These are phyloP conservation scores for Solanum hybrid DNA, from an alignment of 305 asterid species.

Conservation along the genomic window DNA sequence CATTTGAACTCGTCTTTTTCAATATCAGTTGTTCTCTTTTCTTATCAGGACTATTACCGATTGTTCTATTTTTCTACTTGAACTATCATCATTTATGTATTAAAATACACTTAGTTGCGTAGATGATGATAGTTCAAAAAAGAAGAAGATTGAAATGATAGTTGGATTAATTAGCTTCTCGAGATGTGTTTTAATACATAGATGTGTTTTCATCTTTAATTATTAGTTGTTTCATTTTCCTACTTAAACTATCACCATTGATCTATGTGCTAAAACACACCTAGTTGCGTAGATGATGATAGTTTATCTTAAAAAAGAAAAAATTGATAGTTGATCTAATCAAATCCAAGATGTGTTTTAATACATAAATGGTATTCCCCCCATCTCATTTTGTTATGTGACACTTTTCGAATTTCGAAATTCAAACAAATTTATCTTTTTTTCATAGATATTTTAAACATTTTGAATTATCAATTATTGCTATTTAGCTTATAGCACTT, in stretches of 20 bases:
- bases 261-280: background rate
- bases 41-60: accelerated
- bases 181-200: background rate
- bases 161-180: background rate
- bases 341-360: background rate
- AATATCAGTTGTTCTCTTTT: background rate
- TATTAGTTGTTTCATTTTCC: background rate
- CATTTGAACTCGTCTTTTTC: background rate
- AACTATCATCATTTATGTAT: background rate
- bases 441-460: too few species aligned
- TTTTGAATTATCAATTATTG: background rate
- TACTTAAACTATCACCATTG: background rate
- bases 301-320: background rate
- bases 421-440: background rate
- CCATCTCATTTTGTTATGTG: background rate
- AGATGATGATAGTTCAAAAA: background rate
- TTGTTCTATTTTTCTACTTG: background rate
- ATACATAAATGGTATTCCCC: background rate
- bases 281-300: background rate
- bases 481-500: background rate
- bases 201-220: background rate
- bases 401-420: too few species aligned
- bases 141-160: background rate
- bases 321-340: background rate
- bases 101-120: background rate